These are phyloP conservation scores for Acidiella bohemica DNA, from an alignment of 495 filamentous ascomycete species.

Conservation along the genomic window DNA sequence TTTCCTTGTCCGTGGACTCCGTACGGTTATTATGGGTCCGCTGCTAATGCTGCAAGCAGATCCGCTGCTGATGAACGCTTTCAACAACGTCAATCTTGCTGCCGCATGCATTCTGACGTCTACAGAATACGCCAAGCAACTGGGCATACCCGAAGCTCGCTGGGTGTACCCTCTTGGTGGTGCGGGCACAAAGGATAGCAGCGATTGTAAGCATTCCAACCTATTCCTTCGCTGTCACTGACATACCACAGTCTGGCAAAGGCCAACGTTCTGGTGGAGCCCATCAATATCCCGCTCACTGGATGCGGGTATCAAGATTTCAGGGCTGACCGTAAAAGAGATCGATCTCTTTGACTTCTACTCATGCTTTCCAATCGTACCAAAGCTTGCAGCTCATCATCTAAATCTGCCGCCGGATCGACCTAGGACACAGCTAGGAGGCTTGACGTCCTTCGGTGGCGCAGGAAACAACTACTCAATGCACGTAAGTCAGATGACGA, in stretches of 20 bases:
- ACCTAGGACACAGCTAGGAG: slow-evolving; percentile 41
- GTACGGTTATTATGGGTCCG: background rate
- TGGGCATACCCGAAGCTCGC: slow-evolving; percentile 35
- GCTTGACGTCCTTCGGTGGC: slow-evolving; percentile 45
- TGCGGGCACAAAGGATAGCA: slow-evolving; percentile 37
- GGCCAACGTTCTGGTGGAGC: slow-evolving; percentile 37
- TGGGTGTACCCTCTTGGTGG: slow-evolving; percentile 47
- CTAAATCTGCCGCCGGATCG: no score
- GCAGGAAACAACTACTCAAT: slow-evolving; percentile 50
- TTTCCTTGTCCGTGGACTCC: slow-evolving; percentile 30
- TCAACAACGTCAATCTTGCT: slow-evolving; percentile 44
- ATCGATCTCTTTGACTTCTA: slow-evolving; percentile 45
- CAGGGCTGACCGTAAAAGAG: slow-evolving; percentile 28
- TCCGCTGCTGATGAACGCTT: slow-evolving; percentile 48
- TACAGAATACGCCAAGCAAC: slow-evolving; percentile 32
- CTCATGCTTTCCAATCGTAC: slow-evolving; percentile 48
- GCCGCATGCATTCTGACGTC: slow-evolving; percentile 41
- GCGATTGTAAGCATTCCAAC: slow-evolving; percentile 29
- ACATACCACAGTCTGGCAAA: slow-evolving; percentile 43
- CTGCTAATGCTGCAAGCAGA: slow-evolving; percentile 27
- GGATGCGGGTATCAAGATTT: slow-evolving; percentile 31
- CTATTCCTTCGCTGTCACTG: slow-evolving; percentile 1
- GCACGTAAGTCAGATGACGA: slow-evolving; percentile 31
- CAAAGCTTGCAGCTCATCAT: slow-evolving; percentile 42
- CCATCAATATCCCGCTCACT: slow-evolving; percentile 39